These are phyloP conservation scores for Cyclostephanos tholiformis DNA, from an alignment of 108 stramenopile species.

Conservation along the genomic window DNA sequence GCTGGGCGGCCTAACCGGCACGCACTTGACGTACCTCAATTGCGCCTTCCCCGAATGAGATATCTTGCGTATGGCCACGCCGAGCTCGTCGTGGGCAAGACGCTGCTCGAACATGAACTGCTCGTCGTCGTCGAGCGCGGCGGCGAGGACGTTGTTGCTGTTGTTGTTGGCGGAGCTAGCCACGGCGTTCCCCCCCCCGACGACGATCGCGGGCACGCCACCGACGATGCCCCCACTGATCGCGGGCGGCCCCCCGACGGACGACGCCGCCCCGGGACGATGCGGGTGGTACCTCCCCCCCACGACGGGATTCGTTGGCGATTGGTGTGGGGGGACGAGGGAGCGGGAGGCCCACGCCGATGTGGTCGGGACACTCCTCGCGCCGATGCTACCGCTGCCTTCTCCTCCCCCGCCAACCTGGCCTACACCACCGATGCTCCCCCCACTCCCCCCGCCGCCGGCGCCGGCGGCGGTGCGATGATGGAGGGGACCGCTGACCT, in stretches of 20 bases:
- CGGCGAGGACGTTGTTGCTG: not conserved
- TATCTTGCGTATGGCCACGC: slow-evolving; percentile 87
- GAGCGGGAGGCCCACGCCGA: too few relatives aligned
- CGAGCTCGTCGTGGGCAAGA: slow-evolving; percentile 71
- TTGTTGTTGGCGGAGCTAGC: not conserved
- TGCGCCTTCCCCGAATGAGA: slow-evolving; percentile 84
- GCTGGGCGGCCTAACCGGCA: slow-evolving; percentile 43
- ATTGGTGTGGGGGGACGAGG: too few relatives aligned
- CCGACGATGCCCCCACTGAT: too few relatives aligned
- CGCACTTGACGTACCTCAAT: slow-evolving; percentile 81
- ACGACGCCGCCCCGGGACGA: too few relatives aligned
- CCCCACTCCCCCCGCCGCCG: too few relatives aligned
- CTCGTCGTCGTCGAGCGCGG: slow-evolving; percentile 58
- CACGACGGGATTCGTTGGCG: too few relatives aligned
- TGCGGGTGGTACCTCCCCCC: too few relatives aligned
- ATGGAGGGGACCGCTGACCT: not conserved
- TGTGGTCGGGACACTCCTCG: too few relatives aligned
- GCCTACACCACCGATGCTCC: not conserved
- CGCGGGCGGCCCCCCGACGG: too few relatives aligned
- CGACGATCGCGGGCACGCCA: too few relatives aligned
- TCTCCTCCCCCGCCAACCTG: too few relatives aligned
- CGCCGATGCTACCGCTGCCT: too few relatives aligned
- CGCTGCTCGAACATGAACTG: slow-evolving; percentile 87
- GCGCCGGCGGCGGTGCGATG: not conserved
- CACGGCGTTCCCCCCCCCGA: not conserved